Evolutionary conservation across 371 early-diverging fungal genomes (phyloP).

Genomic region (Batrachochytrium dendrobatidis): DNA sequence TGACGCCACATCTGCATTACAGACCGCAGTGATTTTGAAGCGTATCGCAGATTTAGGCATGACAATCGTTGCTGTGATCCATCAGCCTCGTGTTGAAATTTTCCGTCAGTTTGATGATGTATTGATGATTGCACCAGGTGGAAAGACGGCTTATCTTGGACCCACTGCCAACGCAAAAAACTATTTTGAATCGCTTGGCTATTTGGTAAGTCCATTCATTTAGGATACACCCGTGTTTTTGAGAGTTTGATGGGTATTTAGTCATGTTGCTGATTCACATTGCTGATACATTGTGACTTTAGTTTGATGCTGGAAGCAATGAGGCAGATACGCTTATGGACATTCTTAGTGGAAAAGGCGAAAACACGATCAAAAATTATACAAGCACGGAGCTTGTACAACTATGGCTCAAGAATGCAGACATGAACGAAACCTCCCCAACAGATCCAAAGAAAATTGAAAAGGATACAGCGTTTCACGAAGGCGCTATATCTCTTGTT

Average conservation of each 20-base stretch:
- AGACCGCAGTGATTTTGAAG: conserved; percentile 53
- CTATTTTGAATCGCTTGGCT: conserved; percentile 13
- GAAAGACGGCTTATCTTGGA: conserved; percentile 57
- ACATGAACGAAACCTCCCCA: not conserved
- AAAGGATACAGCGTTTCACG: not conserved
- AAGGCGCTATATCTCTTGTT: not conserved
- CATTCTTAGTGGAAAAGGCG: conserved; percentile 29
- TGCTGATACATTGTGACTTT: conserved; percentile 28
- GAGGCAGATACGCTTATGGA: conserved; percentile 44
- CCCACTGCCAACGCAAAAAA: conserved; percentile 20
- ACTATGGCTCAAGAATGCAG: conserved; percentile 15
- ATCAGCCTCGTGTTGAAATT: conserved; percentile 62
- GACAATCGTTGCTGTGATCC: conserved; percentile 65
- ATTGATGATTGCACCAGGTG: conserved; percentile 58
- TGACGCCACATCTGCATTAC: conserved; percentile 61
- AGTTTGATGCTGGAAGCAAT: conserved; percentile 18
- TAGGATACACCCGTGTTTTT: conserved; percentile 9
- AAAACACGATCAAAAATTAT: conserved; percentile 7
- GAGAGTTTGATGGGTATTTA: conserved; percentile 18
- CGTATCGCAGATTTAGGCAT: conserved; percentile 53
- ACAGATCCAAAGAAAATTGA: not conserved
- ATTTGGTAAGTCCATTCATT: not conserved
- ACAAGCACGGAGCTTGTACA: conserved; percentile 23
- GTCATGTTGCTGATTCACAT: conserved; percentile 13
- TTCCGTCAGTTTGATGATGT: conserved; percentile 57